These are phyloP conservation scores for Hypseocharis bilobata DNA, from an alignment of 441 rosid genomes.

Conservation along the genomic window DNA sequence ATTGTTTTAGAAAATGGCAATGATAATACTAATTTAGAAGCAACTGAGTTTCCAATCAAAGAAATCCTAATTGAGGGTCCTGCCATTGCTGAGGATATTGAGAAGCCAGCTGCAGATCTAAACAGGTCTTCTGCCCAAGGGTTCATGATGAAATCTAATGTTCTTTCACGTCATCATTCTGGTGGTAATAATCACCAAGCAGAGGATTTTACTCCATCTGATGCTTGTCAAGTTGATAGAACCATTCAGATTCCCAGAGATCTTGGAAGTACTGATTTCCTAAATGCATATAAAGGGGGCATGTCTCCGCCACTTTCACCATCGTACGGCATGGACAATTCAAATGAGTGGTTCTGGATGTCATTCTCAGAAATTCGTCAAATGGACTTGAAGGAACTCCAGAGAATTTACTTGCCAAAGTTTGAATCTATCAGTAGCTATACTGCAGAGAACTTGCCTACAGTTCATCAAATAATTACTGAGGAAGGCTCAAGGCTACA, in stretches of 20 bases:
- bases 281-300: conserved; percentile 23
- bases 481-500: conserved; percentile 78
- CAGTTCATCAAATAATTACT: conserved; percentile 42
- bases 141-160: conserved; percentile 18
- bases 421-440: conserved; percentile 38
- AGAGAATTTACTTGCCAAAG: conserved; percentile 47
- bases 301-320: conserved; percentile 27
- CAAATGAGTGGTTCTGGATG: conserved; percentile 73
- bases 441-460: conserved; percentile 34
- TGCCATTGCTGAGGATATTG: conserved; percentile 25
- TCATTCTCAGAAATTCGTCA: conserved; percentile 58
- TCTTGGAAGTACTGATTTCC: conserved; percentile 11
- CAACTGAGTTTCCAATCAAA: conserved; percentile 30
- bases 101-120: conserved; percentile 13
- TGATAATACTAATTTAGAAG: conserved; percentile 24
- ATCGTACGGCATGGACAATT: conserved; percentile 35
- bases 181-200: conserved; percentile 21
- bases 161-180: too few relatives aligned
- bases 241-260: conserved; percentile 30
- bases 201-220: too few relatives aligned
- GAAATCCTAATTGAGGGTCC: conserved; percentile 37
- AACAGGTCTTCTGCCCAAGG: conserved; percentile 21
- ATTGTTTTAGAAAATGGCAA: conserved; percentile 20
- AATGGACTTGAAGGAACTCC: conserved; percentile 46
- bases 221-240: conserved; percentile 36